Evolutionary conservation across 2,329 filamentous ascomycete species (phyloP), one percentile per base, ranked within the genome.

Genomic region (Aspergillus neotritici): DNA sequence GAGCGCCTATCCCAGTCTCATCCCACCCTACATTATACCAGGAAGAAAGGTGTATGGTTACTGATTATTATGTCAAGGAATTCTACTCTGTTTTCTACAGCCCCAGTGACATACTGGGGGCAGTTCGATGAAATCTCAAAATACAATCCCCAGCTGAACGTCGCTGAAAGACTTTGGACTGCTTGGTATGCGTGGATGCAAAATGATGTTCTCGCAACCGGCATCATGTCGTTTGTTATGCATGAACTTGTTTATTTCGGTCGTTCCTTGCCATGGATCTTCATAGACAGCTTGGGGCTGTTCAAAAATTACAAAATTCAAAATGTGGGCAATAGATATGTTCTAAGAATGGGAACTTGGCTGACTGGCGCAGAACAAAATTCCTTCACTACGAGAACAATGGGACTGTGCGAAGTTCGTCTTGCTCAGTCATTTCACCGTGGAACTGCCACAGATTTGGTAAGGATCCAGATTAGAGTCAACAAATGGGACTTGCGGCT

Each of bases 181-280:
- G 83, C 89, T 32, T 97, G 89, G 91, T 98, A 98, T 68, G 80
- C 91, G 12, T 98, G 83, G 78, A 95, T 97, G 85, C 87, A 94
- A 68, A 98, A 98, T 67, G 93, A 98, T 71, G 84, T 86, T 42
- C 82, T 98, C 50, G 93, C 93, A 47, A 98, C 93, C 3, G 93
- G 93, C 48, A 93, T 98, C 73, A 85, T 97, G 86, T 95, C 89
- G 60, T 98, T 98, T 68, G 71, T 84, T 55, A 87, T 97, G 80
- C 93, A 98, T 75, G 93, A 98, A 70, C 43, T 82, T 32, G 79
- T 98, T 60, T 98, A 98, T 76, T 98, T 97, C 62, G 93, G 93
- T 57, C 83, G 93, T 55, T 86, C 77, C 47, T 64, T 97, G 47
- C 93, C 93, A 1, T 98, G 87, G 82, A 87, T 97, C 57, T 83